A percentile compares a stretch with the other conserved stretches of the same genome.
phyloP scores from a whole-genome alignment of 2,329 filamentous ascomycete species.

The Periconia sp. region DNA sequence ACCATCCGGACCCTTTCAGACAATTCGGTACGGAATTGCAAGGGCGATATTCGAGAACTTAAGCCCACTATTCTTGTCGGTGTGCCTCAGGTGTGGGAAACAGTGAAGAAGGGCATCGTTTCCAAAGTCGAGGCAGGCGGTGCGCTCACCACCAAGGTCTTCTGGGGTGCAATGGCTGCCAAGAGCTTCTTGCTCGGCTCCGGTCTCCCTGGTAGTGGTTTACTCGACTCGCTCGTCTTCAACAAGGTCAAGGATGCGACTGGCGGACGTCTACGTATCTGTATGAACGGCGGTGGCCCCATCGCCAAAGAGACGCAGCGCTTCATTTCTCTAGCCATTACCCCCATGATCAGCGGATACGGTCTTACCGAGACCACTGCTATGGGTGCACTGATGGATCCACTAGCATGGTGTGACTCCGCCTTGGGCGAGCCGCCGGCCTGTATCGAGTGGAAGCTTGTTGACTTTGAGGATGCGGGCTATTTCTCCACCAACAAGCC shows the following conservation, averaged over 20 bases:
- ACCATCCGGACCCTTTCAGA: constrained; percentile 90
- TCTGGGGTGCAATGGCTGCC: constrained; percentile 70
- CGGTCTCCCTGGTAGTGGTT: constrained; percentile 67
- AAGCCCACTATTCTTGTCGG: constrained; percentile 88
- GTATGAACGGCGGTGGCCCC: constrained; percentile 92
- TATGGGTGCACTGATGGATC: constrained; percentile 82
- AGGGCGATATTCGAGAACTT: constrained; percentile 92
- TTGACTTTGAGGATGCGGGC: constrained; percentile 86
- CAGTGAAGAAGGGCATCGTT: constrained; percentile 92
- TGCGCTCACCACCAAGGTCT: constrained; percentile 75
- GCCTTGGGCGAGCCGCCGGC: constrained; percentile 80
- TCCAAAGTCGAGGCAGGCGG: constrained; percentile 76
- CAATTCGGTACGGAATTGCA: constrained; percentile 83
- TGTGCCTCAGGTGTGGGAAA: constrained; percentile 97
- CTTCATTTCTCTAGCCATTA: constrained; percentile 90
- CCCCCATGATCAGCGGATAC: constrained; percentile 93
- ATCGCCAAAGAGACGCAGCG: constrained; percentile 85
- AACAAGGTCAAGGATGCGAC: constrained; percentile 90
- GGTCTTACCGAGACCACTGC: constrained; percentile 92
- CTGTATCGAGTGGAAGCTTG: constrained; percentile 86
- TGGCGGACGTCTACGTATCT: constrained; percentile 84
- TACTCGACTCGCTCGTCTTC: constrained; percentile 87
- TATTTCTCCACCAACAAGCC: constrained; percentile 77
- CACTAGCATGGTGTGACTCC: constrained; percentile 79
- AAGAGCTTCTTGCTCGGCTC: constrained; percentile 66